These are phyloP conservation scores for Lizanozyma gosingica DNA, from an alignment of 1,139 yeast genomes.

Conservation along the genomic window DNA sequence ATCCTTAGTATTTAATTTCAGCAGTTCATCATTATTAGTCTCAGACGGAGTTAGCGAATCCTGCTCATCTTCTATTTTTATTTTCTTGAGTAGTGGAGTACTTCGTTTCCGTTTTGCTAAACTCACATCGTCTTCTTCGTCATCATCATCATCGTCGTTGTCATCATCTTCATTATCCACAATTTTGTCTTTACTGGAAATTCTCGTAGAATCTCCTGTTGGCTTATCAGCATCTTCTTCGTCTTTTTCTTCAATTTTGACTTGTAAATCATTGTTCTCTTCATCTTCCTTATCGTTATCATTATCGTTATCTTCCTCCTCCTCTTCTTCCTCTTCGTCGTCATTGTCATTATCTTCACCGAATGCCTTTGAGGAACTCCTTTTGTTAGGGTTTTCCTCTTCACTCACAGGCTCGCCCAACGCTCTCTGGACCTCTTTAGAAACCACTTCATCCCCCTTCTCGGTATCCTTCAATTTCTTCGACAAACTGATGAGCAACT, in stretches of 20 bases:
- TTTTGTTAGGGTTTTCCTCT: constrained; percentile 7
- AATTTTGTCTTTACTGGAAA: background rate
- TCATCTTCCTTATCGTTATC: constrained; percentile 4
- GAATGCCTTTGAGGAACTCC: constrained; percentile 5
- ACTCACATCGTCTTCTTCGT: constrained; percentile 1
- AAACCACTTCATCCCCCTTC: constrained; percentile 31
- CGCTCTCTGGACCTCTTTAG: constrained; percentile 15
- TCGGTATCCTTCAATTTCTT: constrained; percentile 42
- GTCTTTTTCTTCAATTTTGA: constrained; percentile 6
- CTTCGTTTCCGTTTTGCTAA: constrained; percentile 2
- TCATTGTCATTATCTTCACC: constrained; percentile 6
- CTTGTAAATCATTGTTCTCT: constrained; percentile 6
- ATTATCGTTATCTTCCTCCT: constrained; percentile 6
- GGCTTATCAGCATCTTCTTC: constrained; percentile 4
- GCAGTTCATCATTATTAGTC: background rate
- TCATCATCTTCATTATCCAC: constrained; percentile 5
- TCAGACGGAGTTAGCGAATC: background rate
- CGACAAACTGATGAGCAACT: constrained; percentile 38
- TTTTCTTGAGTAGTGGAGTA: background rate
- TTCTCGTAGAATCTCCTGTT: background rate
- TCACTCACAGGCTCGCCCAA: constrained; percentile 9
- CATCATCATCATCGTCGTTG: constrained; percentile 5
- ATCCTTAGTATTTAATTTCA: constrained; percentile 14
- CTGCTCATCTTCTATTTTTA: background rate
- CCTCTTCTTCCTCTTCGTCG: constrained; percentile 9